Evolutionary conservation across 305 asterid genomes (phyloP).

Genomic region (Fraxinus ornus): DNA sequence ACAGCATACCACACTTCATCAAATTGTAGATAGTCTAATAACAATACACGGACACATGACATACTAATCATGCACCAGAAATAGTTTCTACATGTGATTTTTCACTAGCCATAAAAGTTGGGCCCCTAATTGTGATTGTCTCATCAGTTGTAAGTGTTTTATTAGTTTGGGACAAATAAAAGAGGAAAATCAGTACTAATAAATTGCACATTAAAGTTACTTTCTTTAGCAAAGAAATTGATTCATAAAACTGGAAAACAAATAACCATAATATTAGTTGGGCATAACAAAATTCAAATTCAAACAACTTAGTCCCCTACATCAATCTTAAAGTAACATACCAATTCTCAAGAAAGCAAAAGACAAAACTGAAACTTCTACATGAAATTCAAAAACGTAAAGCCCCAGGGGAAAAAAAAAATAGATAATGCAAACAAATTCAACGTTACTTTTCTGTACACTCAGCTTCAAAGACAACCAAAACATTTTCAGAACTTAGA

Average conservation of each 20-base stretch:
- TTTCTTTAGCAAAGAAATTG: background rate
- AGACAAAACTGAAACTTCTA: background rate
- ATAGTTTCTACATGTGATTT: background rate
- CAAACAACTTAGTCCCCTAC: background rate
- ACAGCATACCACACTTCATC: background rate
- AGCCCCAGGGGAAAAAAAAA: background rate
- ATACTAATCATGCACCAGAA: background rate
- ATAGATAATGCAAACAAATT: background rate
- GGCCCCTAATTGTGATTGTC: background rate
- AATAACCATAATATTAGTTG: background rate
- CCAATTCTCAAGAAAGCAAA: background rate
- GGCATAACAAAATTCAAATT: background rate
- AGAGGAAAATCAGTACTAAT: background rate
- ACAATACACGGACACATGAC: background rate
- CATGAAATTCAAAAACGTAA: background rate
- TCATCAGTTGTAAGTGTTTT: background rate
- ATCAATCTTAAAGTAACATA: background rate
- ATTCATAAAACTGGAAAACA: background rate
- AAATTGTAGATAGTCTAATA: background rate
- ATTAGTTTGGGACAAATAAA: background rate
- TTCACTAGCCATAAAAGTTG: background rate
- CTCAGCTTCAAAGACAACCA: background rate
- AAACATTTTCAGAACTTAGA: background rate
- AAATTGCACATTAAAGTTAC: background rate
- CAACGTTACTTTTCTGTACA: background rate